phyloP scores from a whole-genome alignment of 176 grass and related monocot species.

The Oryza australiensis region DNA sequence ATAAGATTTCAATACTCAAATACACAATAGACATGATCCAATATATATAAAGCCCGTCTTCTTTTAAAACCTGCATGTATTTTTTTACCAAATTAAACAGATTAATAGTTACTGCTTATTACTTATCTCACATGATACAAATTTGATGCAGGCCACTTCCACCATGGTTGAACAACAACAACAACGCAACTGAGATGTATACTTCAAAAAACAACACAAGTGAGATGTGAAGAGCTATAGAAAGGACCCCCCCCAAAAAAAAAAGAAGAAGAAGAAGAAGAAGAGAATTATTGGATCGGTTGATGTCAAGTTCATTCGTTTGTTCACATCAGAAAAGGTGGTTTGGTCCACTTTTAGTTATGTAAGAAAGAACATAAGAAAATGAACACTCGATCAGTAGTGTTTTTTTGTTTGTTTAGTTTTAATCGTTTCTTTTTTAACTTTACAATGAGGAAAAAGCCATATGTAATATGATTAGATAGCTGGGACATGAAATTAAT shows the following conservation, averaged over 20 bases:
- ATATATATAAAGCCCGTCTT: not conserved
- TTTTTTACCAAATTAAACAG: not conserved
- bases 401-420: constrained; percentile 29
- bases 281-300: constrained; percentile 29
- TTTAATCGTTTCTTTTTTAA: constrained; percentile 16
- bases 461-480: constrained; percentile 42
- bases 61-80: not conserved
- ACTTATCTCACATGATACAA: not conserved
- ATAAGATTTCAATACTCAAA: too few relatives aligned
- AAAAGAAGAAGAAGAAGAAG: not conserved
- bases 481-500: constrained; percentile 35
- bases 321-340: constrained; percentile 39
- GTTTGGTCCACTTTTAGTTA: constrained; percentile 27
- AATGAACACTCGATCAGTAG: constrained; percentile 28
- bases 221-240: constrained; percentile 23
- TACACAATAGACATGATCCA: too few relatives aligned
- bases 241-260: not conserved
- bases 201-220: constrained; percentile 11
- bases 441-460: not conserved
- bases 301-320: constrained; percentile 52
- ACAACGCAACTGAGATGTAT: constrained; percentile 30
- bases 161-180: constrained; percentile 33
- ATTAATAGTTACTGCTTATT: not conserved
- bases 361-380: constrained; percentile 37
- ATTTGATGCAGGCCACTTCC: constrained; percentile 59